Conservation (phyloP, 805 yeast species). For the Saturnispora sanitii region DNA sequence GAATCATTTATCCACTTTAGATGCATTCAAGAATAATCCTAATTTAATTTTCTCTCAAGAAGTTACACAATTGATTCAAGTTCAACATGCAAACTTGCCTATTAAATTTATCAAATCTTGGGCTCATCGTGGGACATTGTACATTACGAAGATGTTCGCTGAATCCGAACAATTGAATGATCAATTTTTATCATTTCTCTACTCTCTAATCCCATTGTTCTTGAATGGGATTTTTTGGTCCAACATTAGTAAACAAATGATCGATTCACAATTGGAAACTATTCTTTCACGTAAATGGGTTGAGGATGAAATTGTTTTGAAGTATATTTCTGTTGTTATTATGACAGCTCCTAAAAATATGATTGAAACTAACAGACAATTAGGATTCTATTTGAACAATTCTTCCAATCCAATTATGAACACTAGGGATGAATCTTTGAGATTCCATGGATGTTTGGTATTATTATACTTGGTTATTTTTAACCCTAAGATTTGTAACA, state of each 20-base stretch:
- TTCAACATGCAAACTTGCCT: background rate
- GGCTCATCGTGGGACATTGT: slow-evolving; percentile 49
- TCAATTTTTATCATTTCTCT: slow-evolving; percentile 25
- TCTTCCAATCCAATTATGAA: slow-evolving; percentile 30
- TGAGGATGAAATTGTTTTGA: slow-evolving; percentile 30
- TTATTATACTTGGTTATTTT: slow-evolving; percentile 40
- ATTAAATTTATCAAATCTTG: slow-evolving; percentile 32
- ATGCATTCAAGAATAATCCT: slow-evolving; percentile 26
- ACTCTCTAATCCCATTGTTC: slow-evolving; percentile 27
- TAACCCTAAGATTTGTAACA: slow-evolving; percentile 38
- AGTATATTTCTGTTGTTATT: slow-evolving; percentile 34
- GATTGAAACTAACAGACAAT: slow-evolving; percentile 38
- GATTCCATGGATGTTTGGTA: slow-evolving; percentile 37
- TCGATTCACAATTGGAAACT: slow-evolving; percentile 60
- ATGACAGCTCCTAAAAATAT: slow-evolving; percentile 28
- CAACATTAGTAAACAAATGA: slow-evolving; percentile 33
- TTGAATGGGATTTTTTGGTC: slow-evolving; percentile 28
- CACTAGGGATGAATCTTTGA: slow-evolving; percentile 16
- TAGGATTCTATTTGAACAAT: slow-evolving; percentile 58
- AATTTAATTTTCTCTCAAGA: slow-evolving; percentile 23
- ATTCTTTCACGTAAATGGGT: slow-evolving; percentile 43
- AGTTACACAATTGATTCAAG: slow-evolving; percentile 12
- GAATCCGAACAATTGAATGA: slow-evolving; percentile 30
- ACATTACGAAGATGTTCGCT: slow-evolving; percentile 55
- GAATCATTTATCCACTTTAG: slow-evolving; percentile 8